Base-by-base conservation (phyloP, 2,329 filamentous ascomycete species). In the Colletotrichum sp. region DNA sequence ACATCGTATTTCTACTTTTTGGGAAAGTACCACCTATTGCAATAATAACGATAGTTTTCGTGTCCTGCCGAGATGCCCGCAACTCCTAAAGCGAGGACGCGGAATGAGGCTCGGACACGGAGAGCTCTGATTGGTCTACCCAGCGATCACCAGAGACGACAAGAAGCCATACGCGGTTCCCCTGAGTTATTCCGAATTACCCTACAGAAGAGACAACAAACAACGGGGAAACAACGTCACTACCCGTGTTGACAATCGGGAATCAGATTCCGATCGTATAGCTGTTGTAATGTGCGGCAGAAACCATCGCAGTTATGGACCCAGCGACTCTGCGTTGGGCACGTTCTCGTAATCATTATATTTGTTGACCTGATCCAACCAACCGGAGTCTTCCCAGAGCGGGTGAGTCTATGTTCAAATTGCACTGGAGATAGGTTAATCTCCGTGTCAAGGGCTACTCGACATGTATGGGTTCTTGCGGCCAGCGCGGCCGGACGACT, bases 21-120 rank as follows among this genome's bases (percentile, higher is more conserved):
- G 1, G 1, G 1, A 21, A 0, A 21, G 3, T 48, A 48, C 10
- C 10, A 4, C 3, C 1, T 3, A 13, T 5, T 0, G 43, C 1
- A 7, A 7, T n/a, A 13, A 6, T 4, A 7, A 4, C n/a, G n/a
- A 52, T 21, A 6, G 2, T 52, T 3, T 21, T 21, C 0, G n/a
- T 52, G 43, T 52, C 10, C n/a, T 52, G 10, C 43, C 4, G 43
- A 52, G 43, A 21, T 52, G n/a, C 10, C 43, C 43, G 4, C n/a
- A n/a, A 52, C 4, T 21, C n/a, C 43, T 13, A 52, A 21, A 52
- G 43, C 43, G 43, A 52, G 43, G 21, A 13, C 43, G n/a, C 43
- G 43, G 43, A 7, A 52, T 7, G 43, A 52, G 43, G n/a, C 4
- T 52, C 43, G 43, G 43, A 52, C 43, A 52, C n/a, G 10, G 43